Base-by-base conservation (phyloP, 179 eudicot genomes). In the Beta lomatogona region DNA sequence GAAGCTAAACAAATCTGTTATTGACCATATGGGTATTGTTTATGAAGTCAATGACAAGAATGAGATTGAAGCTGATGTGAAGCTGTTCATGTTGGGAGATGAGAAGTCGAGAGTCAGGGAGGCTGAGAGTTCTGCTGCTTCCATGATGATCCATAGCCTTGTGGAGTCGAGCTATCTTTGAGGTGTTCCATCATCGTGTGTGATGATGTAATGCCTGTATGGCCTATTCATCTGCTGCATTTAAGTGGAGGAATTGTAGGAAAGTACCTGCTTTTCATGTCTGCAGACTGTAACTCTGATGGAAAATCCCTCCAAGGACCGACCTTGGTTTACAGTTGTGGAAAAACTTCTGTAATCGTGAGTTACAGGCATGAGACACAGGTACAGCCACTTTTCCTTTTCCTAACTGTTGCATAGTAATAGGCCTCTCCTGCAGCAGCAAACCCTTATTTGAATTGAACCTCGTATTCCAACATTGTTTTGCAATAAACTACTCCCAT, bases 51-150 rank as follows among this genome's bases (percentile, higher is more conserved):
- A 88, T 81, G 91, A 83, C 16, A 78, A 77, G 19, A 54, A 71
- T 77, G 97, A 90, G 88, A 90, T 92, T 73, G 89, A 87, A 83
- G 89, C 87, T 50, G 84, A 82, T 4, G 77, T 60, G 0, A 72
- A 87, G 61, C 65, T 87, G 2, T n/a, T 58, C 45, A 78, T 81
- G 84, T n/a, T 3, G 46, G 98, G 99, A 77, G 87, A 87, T 0
- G 89, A 88, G 64, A 91, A 85, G 76, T 25, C 87, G 0, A 83
- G 89, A 80, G 81, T 90, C 10, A 90, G 79, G 78, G 95, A 93
- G 45, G 95, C 99, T 1, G 97, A 93, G 76, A 91, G 84, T 77
- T 93, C 95, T 57, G 98, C 99, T 12, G 98, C 99, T 69, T 93
- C 93, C n/a, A 53, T 25, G 25, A 91, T 95, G 95, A 85, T 92